Percentiles rank a stretch among this genome's conserved stretches.
Conservation (phyloP, 495 filamentous ascomycete species). For the Penicillium coprophilum region DNA sequence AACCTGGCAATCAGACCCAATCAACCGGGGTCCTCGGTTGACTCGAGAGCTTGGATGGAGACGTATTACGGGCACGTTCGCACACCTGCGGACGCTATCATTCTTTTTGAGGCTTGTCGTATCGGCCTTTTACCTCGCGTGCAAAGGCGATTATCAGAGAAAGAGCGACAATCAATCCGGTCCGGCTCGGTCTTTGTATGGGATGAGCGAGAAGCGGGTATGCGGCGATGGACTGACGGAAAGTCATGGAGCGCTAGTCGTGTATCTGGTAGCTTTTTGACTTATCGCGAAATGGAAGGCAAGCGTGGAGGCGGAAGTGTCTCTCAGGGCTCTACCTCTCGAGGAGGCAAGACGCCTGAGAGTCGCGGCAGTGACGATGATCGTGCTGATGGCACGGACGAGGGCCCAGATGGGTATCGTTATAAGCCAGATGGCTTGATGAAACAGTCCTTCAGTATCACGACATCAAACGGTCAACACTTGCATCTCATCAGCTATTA, state of each 20-base stretch:
- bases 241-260: conserved; percentile 99
- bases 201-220: conserved; percentile 97
- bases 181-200: conserved; percentile 98
- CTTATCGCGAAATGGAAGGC: conserved; percentile 98
- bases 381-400: conserved; percentile 65
- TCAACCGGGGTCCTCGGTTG: conserved; percentile 28
- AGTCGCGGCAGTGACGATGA: conserved; percentile 81
- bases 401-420: conserved; percentile 91
- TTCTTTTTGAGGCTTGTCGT: conserved; percentile 94
- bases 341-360: conserved; percentile 77
- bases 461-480: conserved; percentile 83
- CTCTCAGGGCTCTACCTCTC: conserved; percentile 50
- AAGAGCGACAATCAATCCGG: conserved; percentile 90
- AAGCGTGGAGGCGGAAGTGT: conserved; percentile 72
- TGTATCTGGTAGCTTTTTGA: conserved; percentile 95
- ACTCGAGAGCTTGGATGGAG: conserved; percentile 66
- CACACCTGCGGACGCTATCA: conserved; percentile 91
- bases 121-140: conserved; percentile 87
- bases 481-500: conserved; percentile 97
- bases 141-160: conserved; percentile 90
- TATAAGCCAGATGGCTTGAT: conserved; percentile 97
- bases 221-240: conserved; percentile 97
- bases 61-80: conserved; percentile 93
- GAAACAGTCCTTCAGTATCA: conserved; percentile 99
- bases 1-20: conserved; percentile 34